Conservation (phyloP, 441 rosid species). For the Populus hybrid region DNA sequence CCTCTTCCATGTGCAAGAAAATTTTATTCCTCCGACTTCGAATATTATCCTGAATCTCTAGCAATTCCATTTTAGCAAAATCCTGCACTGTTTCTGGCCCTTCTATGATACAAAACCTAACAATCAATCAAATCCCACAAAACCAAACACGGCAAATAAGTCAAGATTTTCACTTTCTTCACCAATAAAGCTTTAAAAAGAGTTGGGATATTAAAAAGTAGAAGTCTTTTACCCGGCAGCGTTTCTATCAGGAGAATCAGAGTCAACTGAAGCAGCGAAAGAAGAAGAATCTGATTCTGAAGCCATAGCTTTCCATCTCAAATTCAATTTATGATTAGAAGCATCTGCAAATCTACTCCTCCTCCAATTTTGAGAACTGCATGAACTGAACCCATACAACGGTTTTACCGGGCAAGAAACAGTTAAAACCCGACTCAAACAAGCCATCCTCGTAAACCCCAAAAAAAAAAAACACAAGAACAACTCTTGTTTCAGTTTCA, state of each 20-base stretch:
- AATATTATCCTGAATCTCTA: conserved; percentile 92
- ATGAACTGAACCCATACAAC: conserved; percentile 12
- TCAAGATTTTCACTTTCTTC: background rate
- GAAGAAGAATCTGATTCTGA: conserved; percentile 58
- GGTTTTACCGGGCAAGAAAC: conserved; percentile 46
- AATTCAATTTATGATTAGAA: conserved; percentile 21
- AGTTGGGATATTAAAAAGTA: background rate
- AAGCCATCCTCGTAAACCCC: conserved; percentile 30
- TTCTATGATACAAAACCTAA: conserved; percentile 93
- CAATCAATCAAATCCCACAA: conserved; percentile 19
- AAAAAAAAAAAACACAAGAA: background rate
- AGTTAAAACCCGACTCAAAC: conserved; percentile 51
- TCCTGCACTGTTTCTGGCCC: conserved; percentile 95
- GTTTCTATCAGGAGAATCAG: conserved; percentile 53
- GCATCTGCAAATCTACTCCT: conserved; percentile 19
- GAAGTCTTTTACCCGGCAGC: conserved; percentile 34
- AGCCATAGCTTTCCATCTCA: conserved; percentile 55
- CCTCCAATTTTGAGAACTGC: conserved; percentile 2
- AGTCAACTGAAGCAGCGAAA: conserved; percentile 41
- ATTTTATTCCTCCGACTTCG: conserved; percentile 93
- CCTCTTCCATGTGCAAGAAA: conserved; percentile 98
- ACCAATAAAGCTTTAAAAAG: background rate
- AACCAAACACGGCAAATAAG: background rate
- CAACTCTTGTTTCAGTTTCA: background rate
- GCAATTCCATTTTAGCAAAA: conserved; percentile 84